Conservation (phyloP, 1,284 basidiomycete species). For the Trichosporon coremiiforme region DNA sequence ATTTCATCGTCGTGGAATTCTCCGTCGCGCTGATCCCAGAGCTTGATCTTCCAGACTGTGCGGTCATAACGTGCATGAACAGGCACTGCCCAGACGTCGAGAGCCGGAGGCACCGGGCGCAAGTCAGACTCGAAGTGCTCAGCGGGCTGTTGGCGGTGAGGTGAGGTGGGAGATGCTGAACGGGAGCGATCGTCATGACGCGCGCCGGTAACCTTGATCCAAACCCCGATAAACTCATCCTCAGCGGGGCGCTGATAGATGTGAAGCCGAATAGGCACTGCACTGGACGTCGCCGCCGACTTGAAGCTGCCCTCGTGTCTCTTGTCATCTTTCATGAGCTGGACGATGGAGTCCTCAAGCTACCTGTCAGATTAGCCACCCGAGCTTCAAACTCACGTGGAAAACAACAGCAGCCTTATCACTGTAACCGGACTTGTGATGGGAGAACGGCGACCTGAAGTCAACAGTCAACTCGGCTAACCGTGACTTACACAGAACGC, state of each 20-base stretch:
- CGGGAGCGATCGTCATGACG: slow-evolving; percentile 35
- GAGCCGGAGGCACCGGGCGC: slow-evolving; percentile 9
- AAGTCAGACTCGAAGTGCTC: neutral
- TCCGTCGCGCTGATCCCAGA: neutral
- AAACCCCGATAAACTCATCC: slow-evolving; percentile 29
- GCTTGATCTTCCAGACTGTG: neutral
- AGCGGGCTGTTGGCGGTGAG: neutral
- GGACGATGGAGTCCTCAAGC: slow-evolving; percentile 28
- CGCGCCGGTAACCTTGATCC: slow-evolving; percentile 37
- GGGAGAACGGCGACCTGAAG: neutral
- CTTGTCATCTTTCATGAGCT: slow-evolving; percentile 36
- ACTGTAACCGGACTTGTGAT: neutral
- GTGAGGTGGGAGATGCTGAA: slow-evolving; percentile 25
- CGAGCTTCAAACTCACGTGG: slow-evolving; percentile 30
- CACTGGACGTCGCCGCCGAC: slow-evolving; percentile 10
- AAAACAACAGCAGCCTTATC: slow-evolving; percentile 43
- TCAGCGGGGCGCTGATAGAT: slow-evolving; percentile 26
- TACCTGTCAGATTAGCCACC: slow-evolving; percentile 15
- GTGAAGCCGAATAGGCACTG: slow-evolving; percentile 25
- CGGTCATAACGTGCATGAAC: neutral
- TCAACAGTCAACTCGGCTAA: neutral
- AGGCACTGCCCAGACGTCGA: slow-evolving; percentile 15
- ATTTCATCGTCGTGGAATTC: neutral
- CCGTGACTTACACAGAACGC: slow-evolving; percentile 35
- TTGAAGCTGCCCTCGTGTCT: slow-evolving; percentile 23